These are phyloP conservation scores for Theobroma cacao DNA, from an alignment of 345 rosid genomes.

Conservation along the genomic window DNA sequence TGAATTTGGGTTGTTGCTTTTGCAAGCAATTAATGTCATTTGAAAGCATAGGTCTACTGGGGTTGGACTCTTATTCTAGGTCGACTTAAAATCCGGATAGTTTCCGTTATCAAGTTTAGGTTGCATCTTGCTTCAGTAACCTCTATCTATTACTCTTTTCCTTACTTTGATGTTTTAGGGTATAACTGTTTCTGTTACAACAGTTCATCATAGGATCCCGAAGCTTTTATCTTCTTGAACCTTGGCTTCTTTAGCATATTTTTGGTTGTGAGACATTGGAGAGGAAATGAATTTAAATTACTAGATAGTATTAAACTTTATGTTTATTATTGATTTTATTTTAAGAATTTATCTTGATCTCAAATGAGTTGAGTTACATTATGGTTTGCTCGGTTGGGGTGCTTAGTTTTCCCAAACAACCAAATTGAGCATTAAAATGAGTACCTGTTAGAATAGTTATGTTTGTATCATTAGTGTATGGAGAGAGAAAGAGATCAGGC, in stretches of 20 bases:
- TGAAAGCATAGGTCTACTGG: too few relatives aligned
- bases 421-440: neutral
- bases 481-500: neutral
- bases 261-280: neutral
- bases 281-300: neutral
- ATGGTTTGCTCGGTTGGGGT: neutral
- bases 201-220: neutral
- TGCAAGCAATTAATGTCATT: too few relatives aligned
- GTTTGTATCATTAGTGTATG: neutral
- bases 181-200: too few relatives aligned
- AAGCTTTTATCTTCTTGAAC: neutral
- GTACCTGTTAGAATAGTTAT: neutral
- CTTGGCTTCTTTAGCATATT: neutral
- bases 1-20: neutral
- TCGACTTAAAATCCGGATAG: too few relatives aligned
- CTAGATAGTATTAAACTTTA: neutral
- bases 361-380: neutral
- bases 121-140: neutral
- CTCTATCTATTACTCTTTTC: neutral
- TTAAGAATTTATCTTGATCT: neutral
- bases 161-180: neutral
- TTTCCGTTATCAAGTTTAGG: neutral
- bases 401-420: neutral
- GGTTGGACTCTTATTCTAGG: too few relatives aligned
- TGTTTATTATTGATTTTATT: neutral